A percentile compares a stretch with the other conserved stretches of the same genome.
These are phyloP conservation scores for Pelargonium nanum DNA, from an alignment of 345 rosid species.

Conservation along the genomic window DNA sequence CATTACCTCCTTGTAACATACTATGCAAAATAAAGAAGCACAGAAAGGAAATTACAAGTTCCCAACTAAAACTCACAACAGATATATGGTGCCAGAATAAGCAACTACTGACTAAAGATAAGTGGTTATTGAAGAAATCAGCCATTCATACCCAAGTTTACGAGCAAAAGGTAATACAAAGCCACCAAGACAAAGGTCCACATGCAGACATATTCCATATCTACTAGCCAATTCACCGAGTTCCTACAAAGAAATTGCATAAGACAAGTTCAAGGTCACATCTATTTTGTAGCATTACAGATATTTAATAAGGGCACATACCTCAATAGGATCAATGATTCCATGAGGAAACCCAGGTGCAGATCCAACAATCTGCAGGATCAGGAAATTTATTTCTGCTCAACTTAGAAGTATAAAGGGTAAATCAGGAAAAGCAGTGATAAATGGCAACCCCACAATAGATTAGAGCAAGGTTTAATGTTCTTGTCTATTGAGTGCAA, in stretches of 20 bases:
- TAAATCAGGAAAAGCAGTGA: background rate
- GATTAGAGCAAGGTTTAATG: background rate
- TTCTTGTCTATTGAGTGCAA: background rate
- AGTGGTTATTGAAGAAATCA: slow-evolving; percentile 8
- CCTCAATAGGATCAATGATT: slow-evolving; percentile 94
- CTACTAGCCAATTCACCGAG: slow-evolving; percentile 75
- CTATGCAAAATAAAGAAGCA: background rate
- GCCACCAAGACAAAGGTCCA: slow-evolving; percentile 99
- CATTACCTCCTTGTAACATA: background rate
- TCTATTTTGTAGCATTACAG: background rate
- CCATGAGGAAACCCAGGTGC: slow-evolving; percentile 99
- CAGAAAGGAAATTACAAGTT: background rate
- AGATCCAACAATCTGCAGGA: slow-evolving; percentile 88
- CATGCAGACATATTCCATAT: slow-evolving; percentile 78
- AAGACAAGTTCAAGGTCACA: background rate
- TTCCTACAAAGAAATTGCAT: slow-evolving; percentile 37
- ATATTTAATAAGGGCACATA: slow-evolving; percentile 16
- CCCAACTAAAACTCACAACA: background rate
- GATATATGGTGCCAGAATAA: background rate
- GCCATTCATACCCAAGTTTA: slow-evolving; percentile 58
- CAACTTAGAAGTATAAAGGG: slow-evolving; percentile 2
- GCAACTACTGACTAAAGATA: background rate
- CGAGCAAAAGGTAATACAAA: slow-evolving; percentile 91
- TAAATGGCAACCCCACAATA: background rate
- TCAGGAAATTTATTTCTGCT: slow-evolving; percentile 13